phyloP scores from a whole-genome alignment of 1,139 yeast species.

The Eremothecium sinecaudum region DNA sequence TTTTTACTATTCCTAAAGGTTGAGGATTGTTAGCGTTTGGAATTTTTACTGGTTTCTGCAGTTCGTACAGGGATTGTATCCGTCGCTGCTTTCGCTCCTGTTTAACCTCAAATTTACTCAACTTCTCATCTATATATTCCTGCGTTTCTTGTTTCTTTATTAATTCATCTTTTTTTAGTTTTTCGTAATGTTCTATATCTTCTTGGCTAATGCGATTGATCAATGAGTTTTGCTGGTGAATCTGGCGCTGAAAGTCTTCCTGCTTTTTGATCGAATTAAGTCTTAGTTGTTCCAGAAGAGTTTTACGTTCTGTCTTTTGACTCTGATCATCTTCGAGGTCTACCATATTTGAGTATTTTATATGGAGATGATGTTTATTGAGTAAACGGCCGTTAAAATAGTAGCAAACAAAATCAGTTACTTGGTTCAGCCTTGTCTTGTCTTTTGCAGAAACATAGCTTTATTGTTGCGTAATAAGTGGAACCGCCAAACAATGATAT shows the following conservation, averaged over 20 bases:
- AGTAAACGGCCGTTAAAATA: too few species aligned
- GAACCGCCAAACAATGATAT: too few species aligned
- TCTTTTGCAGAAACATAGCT: too few species aligned
- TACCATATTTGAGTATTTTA: too few species aligned
- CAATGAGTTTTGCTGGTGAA: constrained; percentile 1
- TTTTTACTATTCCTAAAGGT: not conserved
- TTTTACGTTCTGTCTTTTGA: not conserved
- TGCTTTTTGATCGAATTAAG: constrained; percentile 3
- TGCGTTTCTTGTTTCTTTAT: constrained; percentile 1
- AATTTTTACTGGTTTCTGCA: too few species aligned
- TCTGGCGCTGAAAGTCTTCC: constrained; percentile 2
- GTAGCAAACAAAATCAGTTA: too few species aligned
- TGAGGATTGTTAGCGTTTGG: not conserved
- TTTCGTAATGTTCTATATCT: not conserved
- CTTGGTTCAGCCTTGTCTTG: too few species aligned
- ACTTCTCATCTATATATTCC: not conserved
- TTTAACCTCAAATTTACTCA: constrained; percentile 2
- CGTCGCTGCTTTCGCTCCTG: not conserved
- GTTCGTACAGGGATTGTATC: too few species aligned
- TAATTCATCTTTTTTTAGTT: not conserved
- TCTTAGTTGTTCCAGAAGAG: constrained; percentile 1
- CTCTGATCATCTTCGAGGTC: too few species aligned
- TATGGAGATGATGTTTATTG: too few species aligned
- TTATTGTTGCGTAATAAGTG: too few species aligned
- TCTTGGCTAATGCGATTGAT: constrained; percentile 2